Percentiles rank a stretch among this genome's conserved stretches.
Evolutionary conservation across 768 basidiomycete species (phyloP).

Genomic region (Clathrus columnatus): DNA sequence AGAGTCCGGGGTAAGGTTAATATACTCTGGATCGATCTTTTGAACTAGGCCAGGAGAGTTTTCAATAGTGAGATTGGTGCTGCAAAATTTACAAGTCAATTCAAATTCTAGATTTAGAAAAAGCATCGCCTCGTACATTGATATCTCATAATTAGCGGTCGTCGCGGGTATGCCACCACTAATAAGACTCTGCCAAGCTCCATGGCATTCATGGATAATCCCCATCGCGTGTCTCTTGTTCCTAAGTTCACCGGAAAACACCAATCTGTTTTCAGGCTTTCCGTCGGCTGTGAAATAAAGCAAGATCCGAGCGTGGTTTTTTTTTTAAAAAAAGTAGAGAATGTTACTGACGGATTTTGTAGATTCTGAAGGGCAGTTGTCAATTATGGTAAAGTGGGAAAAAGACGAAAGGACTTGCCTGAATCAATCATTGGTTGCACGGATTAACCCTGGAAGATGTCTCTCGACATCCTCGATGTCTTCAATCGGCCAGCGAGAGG

Average conservation of each 20-base stretch:
- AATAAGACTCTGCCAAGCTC: conserved; percentile 94
- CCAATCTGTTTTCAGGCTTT: conserved; percentile 96
- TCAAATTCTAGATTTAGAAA: too few species aligned
- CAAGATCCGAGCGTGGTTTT: too few species aligned
- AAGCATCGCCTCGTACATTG: too few species aligned
- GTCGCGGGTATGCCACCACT: conserved; percentile 69
- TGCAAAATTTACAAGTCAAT: too few species aligned
- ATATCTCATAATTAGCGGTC: conserved; percentile 63
- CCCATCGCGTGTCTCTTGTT: conserved; percentile 99
- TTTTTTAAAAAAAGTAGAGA: not conserved
- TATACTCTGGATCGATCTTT: conserved; percentile 55
- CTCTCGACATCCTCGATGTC: conserved; percentile 99
- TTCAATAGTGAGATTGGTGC: conserved; percentile 70
- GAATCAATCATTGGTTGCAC: conserved; percentile 99
- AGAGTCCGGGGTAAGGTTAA: conserved; percentile 64
- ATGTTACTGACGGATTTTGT: conserved; percentile 59
- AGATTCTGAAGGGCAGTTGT: conserved; percentile 51
- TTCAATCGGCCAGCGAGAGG: conserved; percentile 95
- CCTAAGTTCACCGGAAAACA: conserved; percentile 99
- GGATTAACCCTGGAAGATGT: conserved; percentile 92
- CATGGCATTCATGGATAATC: conserved; percentile 98
- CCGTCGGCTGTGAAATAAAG: conserved; percentile 51
- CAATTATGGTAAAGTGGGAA: conserved; percentile 14
- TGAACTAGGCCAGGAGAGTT: conserved; percentile 64
- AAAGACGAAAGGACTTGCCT: conserved; percentile 40